phyloP scores from a whole-genome alignment of 2,329 filamentous ascomycete species.

The Colletotrichum chrysophilum region DNA sequence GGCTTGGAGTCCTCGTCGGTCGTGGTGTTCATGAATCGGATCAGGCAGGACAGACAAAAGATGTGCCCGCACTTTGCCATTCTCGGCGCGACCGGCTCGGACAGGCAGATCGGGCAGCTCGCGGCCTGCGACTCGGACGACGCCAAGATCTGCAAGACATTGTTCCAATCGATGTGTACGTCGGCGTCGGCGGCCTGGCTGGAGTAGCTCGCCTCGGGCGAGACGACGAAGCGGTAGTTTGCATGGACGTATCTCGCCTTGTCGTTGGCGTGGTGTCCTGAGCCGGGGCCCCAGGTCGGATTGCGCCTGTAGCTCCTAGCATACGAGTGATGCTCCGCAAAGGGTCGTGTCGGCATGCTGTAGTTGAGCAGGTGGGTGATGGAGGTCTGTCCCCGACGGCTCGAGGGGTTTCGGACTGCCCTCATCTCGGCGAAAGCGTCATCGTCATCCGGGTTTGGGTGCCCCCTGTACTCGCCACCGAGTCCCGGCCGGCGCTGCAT shows the following conservation, averaged over 20 bases:
- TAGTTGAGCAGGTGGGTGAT: slow-evolving; percentile 98
- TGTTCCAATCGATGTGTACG: slow-evolving; percentile 86
- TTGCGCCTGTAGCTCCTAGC: slow-evolving; percentile 70
- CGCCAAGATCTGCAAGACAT: slow-evolving; percentile 89
- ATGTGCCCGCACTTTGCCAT: slow-evolving; percentile 99
- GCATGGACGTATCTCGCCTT: slow-evolving; percentile 92
- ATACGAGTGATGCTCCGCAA: slow-evolving; percentile 58
- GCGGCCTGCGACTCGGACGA: slow-evolving; percentile 87
- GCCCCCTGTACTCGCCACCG: slow-evolving; percentile 36
- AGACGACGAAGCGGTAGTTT: slow-evolving; percentile 96
- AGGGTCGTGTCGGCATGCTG: slow-evolving; percentile 76
- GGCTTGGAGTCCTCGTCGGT: slow-evolving; percentile 71
- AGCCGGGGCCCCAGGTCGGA: slow-evolving; percentile 83
- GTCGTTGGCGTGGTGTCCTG: slow-evolving; percentile 87
- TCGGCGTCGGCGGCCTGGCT: slow-evolving; percentile 86
- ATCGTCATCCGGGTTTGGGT: slow-evolving; percentile 68
- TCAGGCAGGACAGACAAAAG: slow-evolving; percentile 90
- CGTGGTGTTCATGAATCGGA: slow-evolving; percentile 92
- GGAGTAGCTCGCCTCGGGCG: slow-evolving; percentile 79
- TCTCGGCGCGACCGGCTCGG: slow-evolving; percentile 87
- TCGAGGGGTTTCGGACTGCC: slow-evolving; percentile 61
- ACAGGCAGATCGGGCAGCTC: slow-evolving; percentile 94
- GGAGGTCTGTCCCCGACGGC: slow-evolving; percentile 89
- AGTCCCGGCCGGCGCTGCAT: slow-evolving; percentile 73
- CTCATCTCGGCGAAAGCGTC: slow-evolving; percentile 85